Base-by-base conservation (phyloP, 768 basidiomycete species). In the Crucibulum laeve region DNA sequence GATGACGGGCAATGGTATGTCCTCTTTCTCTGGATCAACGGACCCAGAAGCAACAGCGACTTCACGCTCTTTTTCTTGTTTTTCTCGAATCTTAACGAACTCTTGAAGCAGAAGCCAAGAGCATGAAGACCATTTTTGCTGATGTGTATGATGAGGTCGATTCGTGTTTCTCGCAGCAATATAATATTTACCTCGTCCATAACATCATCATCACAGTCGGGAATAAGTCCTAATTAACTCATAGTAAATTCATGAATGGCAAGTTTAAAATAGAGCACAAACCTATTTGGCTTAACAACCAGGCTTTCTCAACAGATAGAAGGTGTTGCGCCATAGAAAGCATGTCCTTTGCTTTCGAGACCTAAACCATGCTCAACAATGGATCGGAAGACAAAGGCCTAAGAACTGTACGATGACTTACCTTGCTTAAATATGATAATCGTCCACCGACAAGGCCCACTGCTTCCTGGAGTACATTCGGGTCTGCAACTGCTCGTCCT, bases 91-190 rank as follows among this genome's bases (percentile, higher is more conserved):
- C 52, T 77, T 79, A 41, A 89, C 86, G 54, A 90, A 85, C 60
- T 87, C 82, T 28, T 71, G 76, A 2, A 90, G 68, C 1, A 89
- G 72, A 2, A 89, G 69, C 87, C 88, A 91, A 14, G 87, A 85
- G 55, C 88, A 89, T 32, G 81, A 81, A 52, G 77, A 80, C 80
- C 83, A 85, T 77, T 86, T 87, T 80, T 87, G 84, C 80, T 82
- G 22, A 3, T 18, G 46, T 38, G 34, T 41, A 23, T 17, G 15
- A 33, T 23, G 40, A 8, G 23, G n/a, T n/a, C n/a, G n/a, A n/a
- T n/a, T n/a, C 35, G 7, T 36, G 10, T 30, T 30, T 30, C 8
- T 8, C 28, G n/a, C 10, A 35, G 22, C 35, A 44, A 49, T 40
- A n/a, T 28, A 33, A 25, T 36, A 59, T 68, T 49, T 52, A 87